Conservation (phyloP, 78 protist genomes). For the Dictyostelium discoideum region DNA sequence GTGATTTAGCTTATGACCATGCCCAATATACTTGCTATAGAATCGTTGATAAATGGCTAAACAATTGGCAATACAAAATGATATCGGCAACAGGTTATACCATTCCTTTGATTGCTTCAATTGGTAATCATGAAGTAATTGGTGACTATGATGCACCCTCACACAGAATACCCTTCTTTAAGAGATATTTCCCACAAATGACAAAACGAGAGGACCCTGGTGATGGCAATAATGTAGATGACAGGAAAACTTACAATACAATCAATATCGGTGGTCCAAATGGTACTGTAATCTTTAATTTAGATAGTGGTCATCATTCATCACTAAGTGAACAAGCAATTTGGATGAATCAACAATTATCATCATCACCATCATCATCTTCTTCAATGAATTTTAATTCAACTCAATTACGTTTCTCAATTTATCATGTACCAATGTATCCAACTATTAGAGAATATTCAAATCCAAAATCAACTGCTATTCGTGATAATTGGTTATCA, state of each 20-base stretch:
- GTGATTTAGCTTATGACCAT: slow-evolving; percentile 79
- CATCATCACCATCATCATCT: background rate
- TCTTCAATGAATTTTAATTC: background rate
- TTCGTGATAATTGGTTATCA: slow-evolving; percentile 61
- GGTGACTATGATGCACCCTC: slow-evolving; percentile 42
- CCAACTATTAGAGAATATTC: slow-evolving; percentile 57
- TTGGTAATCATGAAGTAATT: slow-evolving; percentile 81
- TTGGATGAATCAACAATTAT: background rate
- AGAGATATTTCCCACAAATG: slow-evolving; percentile 56
- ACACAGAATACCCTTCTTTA: slow-evolving; percentile 37
- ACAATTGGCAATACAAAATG: slow-evolving; percentile 62
- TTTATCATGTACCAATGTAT: slow-evolving; percentile 82
- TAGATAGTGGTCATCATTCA: slow-evolving; percentile 38
- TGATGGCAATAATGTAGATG: background rate
- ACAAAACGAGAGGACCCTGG: background rate
- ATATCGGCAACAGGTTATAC: slow-evolving; percentile 28
- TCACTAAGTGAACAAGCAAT: background rate
- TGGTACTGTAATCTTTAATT: slow-evolving; percentile 50
- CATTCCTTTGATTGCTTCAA: slow-evolving; percentile 41
- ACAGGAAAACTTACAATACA: background rate
- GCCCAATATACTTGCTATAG: slow-evolving; percentile 68
- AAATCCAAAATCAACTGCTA: background rate
- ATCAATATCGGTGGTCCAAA: slow-evolving; percentile 58
- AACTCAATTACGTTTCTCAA: slow-evolving; percentile 18
- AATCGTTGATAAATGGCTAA: slow-evolving; percentile 70